Evolutionary conservation across 305 asterid genomes (phyloP), one percentile per base, ranked within the genome.

Genomic region (Fraxinus nigra): DNA sequence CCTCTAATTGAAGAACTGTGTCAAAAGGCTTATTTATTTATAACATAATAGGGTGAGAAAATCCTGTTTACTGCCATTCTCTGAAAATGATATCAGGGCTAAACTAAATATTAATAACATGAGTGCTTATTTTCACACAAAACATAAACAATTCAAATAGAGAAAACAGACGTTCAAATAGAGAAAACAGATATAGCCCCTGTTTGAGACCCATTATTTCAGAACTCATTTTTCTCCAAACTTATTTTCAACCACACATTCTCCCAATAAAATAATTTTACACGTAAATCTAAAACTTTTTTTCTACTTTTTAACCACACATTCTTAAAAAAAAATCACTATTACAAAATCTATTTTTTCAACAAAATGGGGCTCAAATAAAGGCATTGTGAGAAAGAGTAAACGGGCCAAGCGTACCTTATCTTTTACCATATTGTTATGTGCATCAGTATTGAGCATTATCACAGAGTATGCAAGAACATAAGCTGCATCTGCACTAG

Each of bases 391-490:
- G 81, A 74, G 38, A 80, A 56, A 28, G 79, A 22, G 72, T 78
- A 40, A 56, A 61, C 6, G 35, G 38, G 14, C 56, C 82, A 67
- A 83, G 83, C 89, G 78, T 85, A 97, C 99, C 98, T 97, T 97
- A 86, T 97, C 98, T 78, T 97, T 97, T 83, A 97, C 99, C 97
- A 93, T 97, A 89, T 82, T 91, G 87, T 97, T 97, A 87, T 97
- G 99, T 79, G 99, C 99, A 92, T 97, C 99, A 28, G 99, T 97
- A 84, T 97, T 97, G 88, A 95, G 99, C 98, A 95, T 93, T 85
- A 95, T 95, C 85, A 96, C 99, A 26, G 99, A 93, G 88, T 96
- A 97, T 40, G 98, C 98, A 83, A 96, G 97, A 86, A 96, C 99
- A 82, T 96, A 96, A 81, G 99, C 99, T 51, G 98, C 93, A 74